Evolutionary conservation across 176 grass and related monocot species (phyloP), one percentile per base, ranked within the genome.

Genomic region (Rhynchospora breviuscula): DNA sequence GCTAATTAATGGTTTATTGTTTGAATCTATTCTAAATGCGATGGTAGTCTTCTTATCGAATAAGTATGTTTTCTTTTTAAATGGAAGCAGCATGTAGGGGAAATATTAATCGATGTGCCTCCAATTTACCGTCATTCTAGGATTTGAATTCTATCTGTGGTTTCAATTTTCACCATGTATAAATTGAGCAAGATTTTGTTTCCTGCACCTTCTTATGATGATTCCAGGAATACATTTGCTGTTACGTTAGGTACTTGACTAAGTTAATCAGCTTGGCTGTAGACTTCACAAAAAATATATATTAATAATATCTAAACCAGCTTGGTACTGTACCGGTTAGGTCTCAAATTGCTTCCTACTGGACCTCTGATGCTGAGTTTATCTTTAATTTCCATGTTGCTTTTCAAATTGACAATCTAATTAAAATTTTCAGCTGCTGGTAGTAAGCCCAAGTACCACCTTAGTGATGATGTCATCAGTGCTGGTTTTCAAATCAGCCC

Each of bases 401-500:
- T 63, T 49, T 61, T 63, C 49, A 59, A 80, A 26, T 52, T 88
- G 57, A 17, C 52, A 73, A 26, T 35, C 10, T 71, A 33, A 18
- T 67, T n/a, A 76, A 45, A 25, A 74, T 44, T 52, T n/a, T 23
- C 10, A 56, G 65, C 22, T 93, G 95, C 96, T 64, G 89, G 79
- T 66, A 84, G 83, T 79, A 89, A 85, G 85, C 71, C 70, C 59
- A 88, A 91, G 63, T 85, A 93, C 83, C 89, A 90, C 14, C 51
- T 98, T 69, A 72, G 89, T 59, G 92, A 95, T 87, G 56, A 91
- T 26, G 93, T 92, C 9, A 89, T 88, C 29, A 84, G 84, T 61
- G 87, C 89, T 53, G 96, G 96, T 75, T 93, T 89, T 87, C 87
- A 70, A 46, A 84, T 95, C 48, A 90, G 88, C 76, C 85, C 92